phyloP scores from a whole-genome alignment of 495 filamentous ascomycete species.

The Annulohypoxylon bovei region DNA sequence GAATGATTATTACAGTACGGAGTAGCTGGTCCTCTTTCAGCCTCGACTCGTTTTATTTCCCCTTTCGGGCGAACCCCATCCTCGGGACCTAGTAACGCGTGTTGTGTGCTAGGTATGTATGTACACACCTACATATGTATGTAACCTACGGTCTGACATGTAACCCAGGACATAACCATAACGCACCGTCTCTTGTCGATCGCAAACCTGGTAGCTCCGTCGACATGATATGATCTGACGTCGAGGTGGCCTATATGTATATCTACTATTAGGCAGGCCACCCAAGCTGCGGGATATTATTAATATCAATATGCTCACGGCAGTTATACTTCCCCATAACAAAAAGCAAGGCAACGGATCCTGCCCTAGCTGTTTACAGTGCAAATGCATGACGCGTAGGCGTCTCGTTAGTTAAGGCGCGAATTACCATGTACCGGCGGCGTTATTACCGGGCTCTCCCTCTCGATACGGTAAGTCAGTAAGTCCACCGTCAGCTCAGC shows the following conservation, averaged over 20 bases:
- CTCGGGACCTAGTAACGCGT: slow-evolving; percentile 20
- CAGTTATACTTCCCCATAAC: slow-evolving; percentile 11
- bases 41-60: slow-evolving; percentile 26
- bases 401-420: background rate
- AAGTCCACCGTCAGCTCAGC: slow-evolving; percentile 35
- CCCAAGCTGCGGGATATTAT: slow-evolving; percentile 29
- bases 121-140: slow-evolving; percentile 6
- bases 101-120: background rate
- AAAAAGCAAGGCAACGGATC: slow-evolving; percentile 17
- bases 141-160: slow-evolving; percentile 17
- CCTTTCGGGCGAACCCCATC: slow-evolving; percentile 24
- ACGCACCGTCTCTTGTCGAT: slow-evolving; percentile 30
- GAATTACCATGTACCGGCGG: slow-evolving; percentile 14
- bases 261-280: slow-evolving; percentile 19
- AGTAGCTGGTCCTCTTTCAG: slow-evolving; percentile 27
- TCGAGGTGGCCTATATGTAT: slow-evolving; percentile 19
- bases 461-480: slow-evolving; percentile 34
- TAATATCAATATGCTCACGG: slow-evolving; percentile 11
- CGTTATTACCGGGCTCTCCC: slow-evolving; percentile 30
- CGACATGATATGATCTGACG: slow-evolving; percentile 38
- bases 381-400: slow-evolving; percentile 23
- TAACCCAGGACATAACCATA: background rate
- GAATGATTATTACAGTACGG: slow-evolving; percentile 28
- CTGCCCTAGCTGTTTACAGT: slow-evolving; percentile 30
- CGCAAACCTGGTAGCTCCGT: slow-evolving; percentile 8